These are phyloP conservation scores for Fusarium pseudoanthophilum DNA, from an alignment of 2,329 filamentous ascomycete species.

Conservation along the genomic window DNA sequence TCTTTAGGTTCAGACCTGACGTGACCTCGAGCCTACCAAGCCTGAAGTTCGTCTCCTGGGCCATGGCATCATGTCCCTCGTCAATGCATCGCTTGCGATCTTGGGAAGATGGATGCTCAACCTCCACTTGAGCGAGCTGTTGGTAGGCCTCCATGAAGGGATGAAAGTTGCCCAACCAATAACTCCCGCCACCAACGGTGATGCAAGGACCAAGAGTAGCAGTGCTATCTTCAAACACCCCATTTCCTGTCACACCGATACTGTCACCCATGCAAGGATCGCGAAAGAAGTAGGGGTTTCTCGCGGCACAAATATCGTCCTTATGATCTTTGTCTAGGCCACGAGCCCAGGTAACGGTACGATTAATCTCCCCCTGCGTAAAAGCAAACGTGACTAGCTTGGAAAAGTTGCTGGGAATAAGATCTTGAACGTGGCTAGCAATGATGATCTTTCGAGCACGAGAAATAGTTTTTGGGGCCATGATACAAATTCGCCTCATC, in stretches of 20 bases:
- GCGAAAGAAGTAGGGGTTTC: slow-evolving; percentile 57
- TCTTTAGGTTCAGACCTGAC: slow-evolving; percentile 56
- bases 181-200: slow-evolving; percentile 50
- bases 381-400: slow-evolving; percentile 52
- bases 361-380: slow-evolving; percentile 51
- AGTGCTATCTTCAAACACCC: slow-evolving; percentile 49
- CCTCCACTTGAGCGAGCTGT: slow-evolving; percentile 40
- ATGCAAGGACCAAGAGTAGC: slow-evolving; percentile 57
- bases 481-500: slow-evolving; percentile 54
- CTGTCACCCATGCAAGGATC: slow-evolving; percentile 59
- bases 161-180: slow-evolving; percentile 58
- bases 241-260: slow-evolving; percentile 51
- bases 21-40: slow-evolving; percentile 54
- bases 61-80: slow-evolving; percentile 53
- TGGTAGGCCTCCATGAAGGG: slow-evolving; percentile 54
- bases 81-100: slow-evolving; percentile 52
- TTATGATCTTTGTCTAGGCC: slow-evolving; percentile 51
- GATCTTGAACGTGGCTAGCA: slow-evolving; percentile 54
- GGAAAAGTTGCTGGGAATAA: slow-evolving; percentile 51
- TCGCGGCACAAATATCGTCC: slow-evolving; percentile 54
- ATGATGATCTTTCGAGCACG: slow-evolving; percentile 53
- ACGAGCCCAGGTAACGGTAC: slow-evolving; percentile 52
- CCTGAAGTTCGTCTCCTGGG: slow-evolving; percentile 42
- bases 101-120: slow-evolving; percentile 56
- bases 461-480: slow-evolving; percentile 50